Percentiles rank a stretch among this genome's conserved stretches.
These are phyloP conservation scores for Fusarium sp. DNA, from an alignment of 2,329 filamentous ascomycete genomes.

Conservation along the genomic window DNA sequence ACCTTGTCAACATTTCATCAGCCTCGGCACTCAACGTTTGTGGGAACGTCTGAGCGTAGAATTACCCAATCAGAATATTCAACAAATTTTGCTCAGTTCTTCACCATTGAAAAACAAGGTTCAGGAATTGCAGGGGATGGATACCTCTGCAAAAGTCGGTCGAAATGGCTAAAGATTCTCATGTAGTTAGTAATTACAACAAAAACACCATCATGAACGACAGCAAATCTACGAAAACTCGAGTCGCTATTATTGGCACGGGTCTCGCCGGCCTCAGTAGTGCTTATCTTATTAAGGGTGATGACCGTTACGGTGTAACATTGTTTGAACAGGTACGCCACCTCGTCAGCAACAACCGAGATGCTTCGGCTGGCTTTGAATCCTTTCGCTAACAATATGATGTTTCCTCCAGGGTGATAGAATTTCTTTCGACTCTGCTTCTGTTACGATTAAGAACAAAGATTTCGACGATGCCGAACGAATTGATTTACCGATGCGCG, in stretches of 20 bases:
- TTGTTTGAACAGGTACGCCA: constrained; percentile 54
- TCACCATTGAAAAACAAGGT: neutral
- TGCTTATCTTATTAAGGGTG: constrained; percentile 52
- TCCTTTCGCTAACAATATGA: constrained; percentile 1
- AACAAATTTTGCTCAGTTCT: neutral
- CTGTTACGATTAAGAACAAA: constrained; percentile 52
- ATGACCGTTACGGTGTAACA: constrained; percentile 41
- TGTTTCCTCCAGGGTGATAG: constrained; percentile 44
- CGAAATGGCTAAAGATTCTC: neutral
- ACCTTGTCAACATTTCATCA: neutral
- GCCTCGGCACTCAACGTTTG: constrained; percentile 3
- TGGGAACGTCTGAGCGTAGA: neutral
- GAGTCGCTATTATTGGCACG: constrained; percentile 53
- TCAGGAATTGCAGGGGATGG: neutral
- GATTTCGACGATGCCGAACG: constrained; percentile 50
- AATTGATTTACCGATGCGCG: constrained; percentile 57
- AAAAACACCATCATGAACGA: neutral
- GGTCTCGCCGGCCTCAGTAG: constrained; percentile 55
- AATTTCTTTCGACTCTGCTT: constrained; percentile 56
- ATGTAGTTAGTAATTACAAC: neutral
- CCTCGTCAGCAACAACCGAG: neutral
- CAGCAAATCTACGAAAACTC: neutral
- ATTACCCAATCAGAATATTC: neutral
- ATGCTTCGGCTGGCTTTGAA: neutral
- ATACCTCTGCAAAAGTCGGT: neutral